Evolutionary conservation across 2,329 filamentous ascomycete species (phyloP).

Genomic region (Talaromyces sp.): DNA sequence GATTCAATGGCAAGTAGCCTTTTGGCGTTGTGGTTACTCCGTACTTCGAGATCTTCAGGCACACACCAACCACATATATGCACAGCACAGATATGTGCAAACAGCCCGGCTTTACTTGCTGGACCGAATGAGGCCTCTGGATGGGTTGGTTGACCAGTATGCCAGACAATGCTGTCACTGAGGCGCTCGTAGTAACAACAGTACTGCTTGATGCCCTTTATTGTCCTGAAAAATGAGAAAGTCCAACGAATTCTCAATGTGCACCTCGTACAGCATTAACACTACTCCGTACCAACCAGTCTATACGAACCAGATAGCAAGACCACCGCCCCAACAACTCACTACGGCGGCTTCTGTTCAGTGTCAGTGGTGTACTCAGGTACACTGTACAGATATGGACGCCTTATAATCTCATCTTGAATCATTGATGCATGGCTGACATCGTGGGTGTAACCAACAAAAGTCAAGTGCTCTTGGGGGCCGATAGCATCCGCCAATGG

Average conservation of each 20-base stretch:
- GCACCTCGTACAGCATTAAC: background rate
- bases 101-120: background rate
- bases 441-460: background rate
- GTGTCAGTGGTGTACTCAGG: too few relatives aligned
- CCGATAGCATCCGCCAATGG: background rate
- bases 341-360: background rate
- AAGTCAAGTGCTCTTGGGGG: background rate
- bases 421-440: background rate
- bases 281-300: background rate
- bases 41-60: background rate
- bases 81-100: background rate
- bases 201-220: background rate
- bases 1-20: background rate
- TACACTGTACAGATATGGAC: background rate
- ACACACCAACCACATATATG: background rate
- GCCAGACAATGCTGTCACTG: background rate
- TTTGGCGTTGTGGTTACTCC: background rate
- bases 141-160: background rate
- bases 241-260: background rate
- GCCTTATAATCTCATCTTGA: background rate
- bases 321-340: background rate
- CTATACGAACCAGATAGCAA: background rate
- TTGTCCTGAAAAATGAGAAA: background rate
- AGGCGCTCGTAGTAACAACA: background rate
- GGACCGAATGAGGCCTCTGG: background rate